Percentiles rank a stretch among this genome's conserved stretches.
Evolutionary conservation across 495 filamentous ascomycete genomes (phyloP).

Genomic region (Neurospora sp.): DNA sequence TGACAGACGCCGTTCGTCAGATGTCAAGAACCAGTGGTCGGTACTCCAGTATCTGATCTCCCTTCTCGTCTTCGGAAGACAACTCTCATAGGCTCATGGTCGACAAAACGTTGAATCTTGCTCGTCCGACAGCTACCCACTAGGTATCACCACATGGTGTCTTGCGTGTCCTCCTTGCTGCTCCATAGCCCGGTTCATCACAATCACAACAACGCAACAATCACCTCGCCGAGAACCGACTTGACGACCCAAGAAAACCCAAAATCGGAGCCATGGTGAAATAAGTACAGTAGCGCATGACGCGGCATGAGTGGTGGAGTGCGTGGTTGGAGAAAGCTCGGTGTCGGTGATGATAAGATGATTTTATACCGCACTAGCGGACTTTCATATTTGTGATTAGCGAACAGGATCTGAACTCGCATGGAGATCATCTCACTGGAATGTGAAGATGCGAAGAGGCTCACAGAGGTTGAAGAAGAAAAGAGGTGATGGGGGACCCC

Average conservation of each 20-base stretch:
- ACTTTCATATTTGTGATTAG: neutral
- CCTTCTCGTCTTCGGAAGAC: neutral
- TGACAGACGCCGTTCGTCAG: neutral
- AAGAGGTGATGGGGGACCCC: neutral
- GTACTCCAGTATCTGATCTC: neutral
- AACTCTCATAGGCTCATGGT: neutral
- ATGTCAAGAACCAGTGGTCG: neutral
- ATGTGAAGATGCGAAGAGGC: no score
- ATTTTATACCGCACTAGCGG: neutral
- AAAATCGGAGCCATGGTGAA: neutral
- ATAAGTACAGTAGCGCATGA: neutral
- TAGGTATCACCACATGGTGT: neutral
- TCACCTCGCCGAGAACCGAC: neutral
- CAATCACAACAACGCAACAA: neutral
- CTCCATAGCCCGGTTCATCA: neutral
- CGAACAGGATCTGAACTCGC: neutral
- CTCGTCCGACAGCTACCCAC: neutral
- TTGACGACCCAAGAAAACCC: neutral
- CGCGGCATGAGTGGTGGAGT: neutral
- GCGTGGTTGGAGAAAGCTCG: neutral
- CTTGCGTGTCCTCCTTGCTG: neutral
- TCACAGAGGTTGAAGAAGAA: neutral
- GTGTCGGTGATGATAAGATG: neutral
- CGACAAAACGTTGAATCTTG: neutral
- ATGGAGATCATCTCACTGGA: no score